These are phyloP conservation scores for Ustilago nuda DNA, from an alignment of 1,284 basidiomycete genomes.

Conservation along the genomic window DNA sequence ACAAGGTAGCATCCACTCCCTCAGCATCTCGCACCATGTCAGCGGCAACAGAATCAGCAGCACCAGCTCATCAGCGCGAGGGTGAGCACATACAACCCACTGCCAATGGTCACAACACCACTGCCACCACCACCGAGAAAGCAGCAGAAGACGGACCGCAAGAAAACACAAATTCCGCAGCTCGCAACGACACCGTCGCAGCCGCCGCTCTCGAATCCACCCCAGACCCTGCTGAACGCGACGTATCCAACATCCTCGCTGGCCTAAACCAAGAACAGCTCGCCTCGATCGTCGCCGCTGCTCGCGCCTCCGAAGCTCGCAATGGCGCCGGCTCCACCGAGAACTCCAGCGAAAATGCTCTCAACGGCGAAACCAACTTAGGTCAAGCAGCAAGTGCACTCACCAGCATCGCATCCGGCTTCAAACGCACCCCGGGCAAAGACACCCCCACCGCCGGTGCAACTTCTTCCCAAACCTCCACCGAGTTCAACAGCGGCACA, in stretches of 20 bases:
- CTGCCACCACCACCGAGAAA: background rate
- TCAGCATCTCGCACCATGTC: conserved; percentile 14
- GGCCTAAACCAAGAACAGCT: conserved; percentile 63
- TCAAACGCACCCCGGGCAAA: conserved; percentile 51
- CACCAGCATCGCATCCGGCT: conserved; percentile 58
- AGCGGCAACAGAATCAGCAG: conserved; percentile 15
- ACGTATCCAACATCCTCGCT: conserved; percentile 61
- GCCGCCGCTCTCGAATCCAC: conserved; percentile 16
- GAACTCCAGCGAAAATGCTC: background rate
- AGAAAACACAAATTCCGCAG: background rate
- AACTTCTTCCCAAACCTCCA: conserved; percentile 44
- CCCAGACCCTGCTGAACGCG: conserved; percentile 34
- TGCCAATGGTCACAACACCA: background rate
- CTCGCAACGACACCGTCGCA: conserved; percentile 3
- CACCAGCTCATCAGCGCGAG: conserved; percentile 2
- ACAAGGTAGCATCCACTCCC: background rate
- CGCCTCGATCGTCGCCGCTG: conserved; percentile 62
- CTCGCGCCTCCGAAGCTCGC: conserved; percentile 48
- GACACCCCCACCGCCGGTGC: conserved; percentile 24
- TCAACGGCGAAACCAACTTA: conserved; percentile 11
- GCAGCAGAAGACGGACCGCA: background rate
- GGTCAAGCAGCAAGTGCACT: conserved; percentile 63
- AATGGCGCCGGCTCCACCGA: conserved; percentile 2
- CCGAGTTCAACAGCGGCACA: conserved; percentile 18
- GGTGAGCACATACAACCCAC: background rate